These are phyloP conservation scores for Pleurotus tuber-regium DNA, from an alignment of 768 basidiomycete species.

Conservation along the genomic window DNA sequence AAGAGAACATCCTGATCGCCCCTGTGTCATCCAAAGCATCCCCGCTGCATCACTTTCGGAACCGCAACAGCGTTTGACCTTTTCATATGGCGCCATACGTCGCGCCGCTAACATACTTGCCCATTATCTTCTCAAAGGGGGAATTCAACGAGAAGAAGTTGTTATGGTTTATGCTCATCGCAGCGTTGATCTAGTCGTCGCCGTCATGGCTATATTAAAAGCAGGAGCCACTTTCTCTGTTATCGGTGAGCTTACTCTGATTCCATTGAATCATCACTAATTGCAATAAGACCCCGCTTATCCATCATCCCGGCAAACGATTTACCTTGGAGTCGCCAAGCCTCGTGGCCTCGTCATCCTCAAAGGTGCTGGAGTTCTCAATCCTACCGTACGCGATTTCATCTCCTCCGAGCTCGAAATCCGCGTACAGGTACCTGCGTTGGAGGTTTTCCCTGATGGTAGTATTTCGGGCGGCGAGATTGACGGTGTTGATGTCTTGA, in stretches of 20 bases:
- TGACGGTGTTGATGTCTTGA: constrained; percentile 64
- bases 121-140: constrained; percentile 82
- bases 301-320: constrained; percentile 86
- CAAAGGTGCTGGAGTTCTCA: constrained; percentile 83
- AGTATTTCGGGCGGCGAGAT: constrained; percentile 61
- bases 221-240: constrained; percentile 97
- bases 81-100: constrained; percentile 79
- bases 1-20: constrained; percentile 67
- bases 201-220: constrained; percentile 95
- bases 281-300: constrained; percentile 83
- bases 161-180: constrained; percentile 98
- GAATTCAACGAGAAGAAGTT: constrained; percentile 90
- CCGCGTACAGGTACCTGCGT: constrained; percentile 86
- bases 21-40: constrained; percentile 85
- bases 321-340: constrained; percentile 90
- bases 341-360: constrained; percentile 90
- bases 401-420: constrained; percentile 76
- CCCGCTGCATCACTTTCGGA: constrained; percentile 37
- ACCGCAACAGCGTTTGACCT: constrained; percentile 54
- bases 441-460: constrained; percentile 69
- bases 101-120: constrained; percentile 86
- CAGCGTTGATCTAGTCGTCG: constrained; percentile 94
- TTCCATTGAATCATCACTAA: background rate
- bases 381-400: constrained; percentile 80
- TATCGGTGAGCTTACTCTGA: constrained; percentile 61